Evolutionary conservation across 2,329 filamentous ascomycete genomes (phyloP), one percentile per base, ranked within the genome.

Genomic region (Xylariaceae sp.): DNA sequence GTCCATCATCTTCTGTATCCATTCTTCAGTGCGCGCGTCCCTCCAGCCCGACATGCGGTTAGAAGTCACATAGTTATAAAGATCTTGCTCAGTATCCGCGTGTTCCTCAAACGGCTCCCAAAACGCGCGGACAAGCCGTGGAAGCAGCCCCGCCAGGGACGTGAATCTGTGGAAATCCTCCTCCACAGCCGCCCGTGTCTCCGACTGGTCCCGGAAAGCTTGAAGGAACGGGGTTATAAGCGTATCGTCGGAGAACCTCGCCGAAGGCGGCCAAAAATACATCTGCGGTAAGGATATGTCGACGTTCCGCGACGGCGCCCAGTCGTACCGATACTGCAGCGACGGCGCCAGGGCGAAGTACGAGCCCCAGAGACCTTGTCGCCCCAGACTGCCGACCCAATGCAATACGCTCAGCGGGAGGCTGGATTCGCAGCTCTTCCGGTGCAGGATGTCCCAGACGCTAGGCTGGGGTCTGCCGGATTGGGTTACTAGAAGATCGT

Each of bases 401-500:
- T 74, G 71, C 10, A 43, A 43, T 16, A 43, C 41, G 41, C 29
- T 15, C 41, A 26, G 12, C 47, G 67, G 68, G 7, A 68, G 65
- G 1, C 75, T 72, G 62, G 77, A 71, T 2, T 72, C 58, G 26
- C 55, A 34, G 9, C 37, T 44, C 19, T 59, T 61, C 12, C 47
- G 43, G 16, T 54, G 39, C 5, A 47, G 3, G 4, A 54, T 67
- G 1, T 61, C 64, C 12, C 60, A 58, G 19, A 79, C 72, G 18
- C 76, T 70, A 4, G 71, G 70, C 18, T 81, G 65, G 2, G 67
- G 65, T 6, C 70, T 67, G 3, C 73, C 74, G 13, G 73, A 71
- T n/a, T 72, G 73, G 16, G 74, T 72, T n/a, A 70, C 68, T 12
- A 83, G 69, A 15, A 84, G 73, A 57, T 83, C 80, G 61, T 83